phyloP scores from a whole-genome alignment of 805 yeast genomes.

The Yarrowia bubula region DNA sequence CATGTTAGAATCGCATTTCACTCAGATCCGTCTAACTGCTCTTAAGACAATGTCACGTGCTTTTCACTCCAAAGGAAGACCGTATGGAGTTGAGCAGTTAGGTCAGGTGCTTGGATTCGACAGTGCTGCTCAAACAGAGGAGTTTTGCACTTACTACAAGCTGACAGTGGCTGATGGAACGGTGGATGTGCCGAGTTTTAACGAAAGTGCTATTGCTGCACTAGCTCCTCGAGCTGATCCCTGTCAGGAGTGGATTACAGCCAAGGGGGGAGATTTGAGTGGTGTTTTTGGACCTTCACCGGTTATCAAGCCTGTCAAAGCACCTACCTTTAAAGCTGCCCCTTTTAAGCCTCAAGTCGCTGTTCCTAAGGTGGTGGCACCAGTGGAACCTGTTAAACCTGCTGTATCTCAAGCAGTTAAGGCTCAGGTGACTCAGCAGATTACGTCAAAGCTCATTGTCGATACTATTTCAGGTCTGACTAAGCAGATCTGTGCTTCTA shows the following conservation, averaged over 20 bases:
- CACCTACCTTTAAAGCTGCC: neutral
- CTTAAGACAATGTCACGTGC: constrained; percentile 63
- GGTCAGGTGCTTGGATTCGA: constrained; percentile 64
- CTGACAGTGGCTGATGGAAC: constrained; percentile 39
- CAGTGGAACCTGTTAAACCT: neutral
- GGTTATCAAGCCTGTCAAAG: neutral
- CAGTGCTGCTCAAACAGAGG: constrained; percentile 48
- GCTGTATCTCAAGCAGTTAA: neutral
- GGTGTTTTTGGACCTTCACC: neutral
- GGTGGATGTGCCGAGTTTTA: constrained; percentile 48
- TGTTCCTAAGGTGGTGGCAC: neutral
- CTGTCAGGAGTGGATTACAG: constrained; percentile 46
- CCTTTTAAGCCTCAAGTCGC: neutral
- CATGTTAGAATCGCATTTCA: constrained; percentile 73
- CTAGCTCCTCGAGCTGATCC: constrained; percentile 49
- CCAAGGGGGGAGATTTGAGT: constrained; percentile 32
- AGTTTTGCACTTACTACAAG: constrained; percentile 46
- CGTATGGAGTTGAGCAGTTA: constrained; percentile 53
- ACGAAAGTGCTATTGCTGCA: constrained; percentile 41
- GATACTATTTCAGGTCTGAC: neutral
- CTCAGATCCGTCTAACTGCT: constrained; percentile 73
- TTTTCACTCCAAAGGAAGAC: constrained; percentile 68
- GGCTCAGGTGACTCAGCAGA: constrained; percentile 29
- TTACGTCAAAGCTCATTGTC: constrained; percentile 14
- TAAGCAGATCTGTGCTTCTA: neutral